Evolutionary conservation across 2,329 filamentous ascomycete species (phyloP).

Genomic region (Aspergillus luchuensis): DNA sequence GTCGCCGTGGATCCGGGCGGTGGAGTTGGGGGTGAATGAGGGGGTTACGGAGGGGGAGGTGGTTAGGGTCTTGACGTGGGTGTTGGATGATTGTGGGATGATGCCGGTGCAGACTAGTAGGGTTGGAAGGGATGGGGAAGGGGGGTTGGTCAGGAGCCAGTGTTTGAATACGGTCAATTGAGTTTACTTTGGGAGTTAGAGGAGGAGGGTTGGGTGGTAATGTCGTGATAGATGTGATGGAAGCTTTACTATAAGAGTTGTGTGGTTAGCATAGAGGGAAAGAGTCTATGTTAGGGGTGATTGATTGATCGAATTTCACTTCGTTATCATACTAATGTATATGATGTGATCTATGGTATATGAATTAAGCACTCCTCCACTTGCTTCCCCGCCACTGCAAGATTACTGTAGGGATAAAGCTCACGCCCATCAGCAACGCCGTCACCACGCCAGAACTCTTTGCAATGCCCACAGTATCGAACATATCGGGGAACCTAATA

Average conservation of each 20-base stretch:
- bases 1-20: constrained; percentile 47
- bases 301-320: too few relatives aligned
- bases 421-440: constrained; percentile 32
- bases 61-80: neutral
- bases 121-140: neutral
- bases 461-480: constrained; percentile 35
- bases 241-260: too few relatives aligned
- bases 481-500: constrained; percentile 34
- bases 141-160: neutral
- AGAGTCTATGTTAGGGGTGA: too few relatives aligned
- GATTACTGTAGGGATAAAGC: constrained; percentile 31
- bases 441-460: constrained; percentile 30
- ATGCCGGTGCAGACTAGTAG: neutral
- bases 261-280: too few relatives aligned
- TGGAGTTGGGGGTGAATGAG: constrained; percentile 58
- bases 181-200: neutral
- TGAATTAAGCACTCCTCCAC: constrained; percentile 1
- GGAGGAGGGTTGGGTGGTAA: too few relatives aligned
- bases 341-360: neutral
- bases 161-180: constrained; percentile 2
- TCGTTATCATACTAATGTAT: too few relatives aligned
- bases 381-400: constrained; percentile 43
- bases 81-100: constrained; percentile 4
- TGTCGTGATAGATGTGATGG: too few relatives aligned
- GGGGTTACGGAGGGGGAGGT: constrained; percentile 37